Conservation (phyloP, 495 filamentous ascomycete genomes). For the Hypoxylon lienhwacheense region DNA sequence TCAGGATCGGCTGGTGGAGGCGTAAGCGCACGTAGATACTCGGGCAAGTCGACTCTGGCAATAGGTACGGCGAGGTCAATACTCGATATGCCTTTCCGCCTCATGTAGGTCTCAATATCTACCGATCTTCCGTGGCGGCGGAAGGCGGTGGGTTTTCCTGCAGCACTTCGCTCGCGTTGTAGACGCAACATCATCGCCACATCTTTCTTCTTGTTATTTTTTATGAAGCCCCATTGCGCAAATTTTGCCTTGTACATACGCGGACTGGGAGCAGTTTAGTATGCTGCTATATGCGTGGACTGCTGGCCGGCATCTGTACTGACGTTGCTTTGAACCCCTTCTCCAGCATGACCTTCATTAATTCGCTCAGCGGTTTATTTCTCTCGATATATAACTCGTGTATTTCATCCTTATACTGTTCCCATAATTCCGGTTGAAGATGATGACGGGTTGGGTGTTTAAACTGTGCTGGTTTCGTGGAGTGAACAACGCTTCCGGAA, state of each 20-base stretch:
- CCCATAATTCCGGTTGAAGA: slow-evolving; percentile 32
- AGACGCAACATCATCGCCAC: slow-evolving; percentile 36
- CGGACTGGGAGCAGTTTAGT: slow-evolving; percentile 19
- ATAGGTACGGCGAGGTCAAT: slow-evolving; percentile 31
- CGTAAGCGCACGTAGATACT: slow-evolving; percentile 37
- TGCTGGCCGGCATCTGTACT: slow-evolving; percentile 3
- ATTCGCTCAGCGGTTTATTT: slow-evolving; percentile 33
- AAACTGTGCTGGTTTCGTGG: not conserved
- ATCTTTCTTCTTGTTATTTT: slow-evolving; percentile 41
- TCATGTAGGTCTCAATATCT: slow-evolving; percentile 38
- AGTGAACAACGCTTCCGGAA: not conserved
- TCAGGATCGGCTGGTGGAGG: slow-evolving; percentile 29
- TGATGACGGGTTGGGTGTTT: slow-evolving; percentile 37
- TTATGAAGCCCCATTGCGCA: slow-evolving; percentile 39
- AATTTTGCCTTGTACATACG: slow-evolving; percentile 43
- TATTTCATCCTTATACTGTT: slow-evolving; percentile 34
- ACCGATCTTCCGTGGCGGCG: slow-evolving; percentile 35
- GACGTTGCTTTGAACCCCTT: slow-evolving; percentile 37
- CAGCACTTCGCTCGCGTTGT: slow-evolving; percentile 36
- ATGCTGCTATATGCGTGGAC: not conserved
- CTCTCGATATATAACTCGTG: slow-evolving; percentile 34
- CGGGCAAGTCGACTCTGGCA: slow-evolving; percentile 27
- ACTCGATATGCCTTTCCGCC: slow-evolving; percentile 36
- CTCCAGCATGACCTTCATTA: slow-evolving; percentile 35
- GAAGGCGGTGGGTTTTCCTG: slow-evolving; percentile 36